Evolutionary conservation across 2,329 filamentous ascomycete species (phyloP).

Genomic region (Penicillium sp.): DNA sequence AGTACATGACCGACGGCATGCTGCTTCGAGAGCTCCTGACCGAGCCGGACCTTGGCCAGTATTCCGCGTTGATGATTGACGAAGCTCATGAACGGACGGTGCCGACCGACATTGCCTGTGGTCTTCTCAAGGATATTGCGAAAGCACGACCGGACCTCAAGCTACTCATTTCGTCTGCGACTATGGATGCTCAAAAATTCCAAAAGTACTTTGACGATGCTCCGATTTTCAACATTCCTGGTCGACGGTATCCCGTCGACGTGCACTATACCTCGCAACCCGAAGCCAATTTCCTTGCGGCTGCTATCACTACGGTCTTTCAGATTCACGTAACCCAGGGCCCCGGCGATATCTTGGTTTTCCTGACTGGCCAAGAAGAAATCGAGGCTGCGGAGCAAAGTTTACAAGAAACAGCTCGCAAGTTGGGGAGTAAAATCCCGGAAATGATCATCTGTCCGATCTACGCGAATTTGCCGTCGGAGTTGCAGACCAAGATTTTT

Average conservation of each 20-base stretch:
- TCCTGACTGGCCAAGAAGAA: constrained; percentile 92
- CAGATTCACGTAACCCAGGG: constrained; percentile 88
- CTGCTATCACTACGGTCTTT: constrained; percentile 87
- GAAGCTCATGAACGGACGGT: constrained; percentile 94
- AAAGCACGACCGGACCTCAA: constrained; percentile 78
- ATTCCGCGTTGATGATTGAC: constrained; percentile 90
- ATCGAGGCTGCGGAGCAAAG: constrained; percentile 84
- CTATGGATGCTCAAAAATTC: constrained; percentile 90
- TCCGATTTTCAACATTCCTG: constrained; percentile 91
- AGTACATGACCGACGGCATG: constrained; percentile 98
- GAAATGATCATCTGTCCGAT: constrained; percentile 90
- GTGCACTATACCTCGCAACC: constrained; percentile 86
- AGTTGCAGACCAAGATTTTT: constrained; percentile 89
- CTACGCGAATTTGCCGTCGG: constrained; percentile 86
- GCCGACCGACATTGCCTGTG: constrained; percentile 82
- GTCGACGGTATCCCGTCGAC: constrained; percentile 80
- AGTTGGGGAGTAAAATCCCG: constrained; percentile 74
- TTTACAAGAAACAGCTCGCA: constrained; percentile 76
- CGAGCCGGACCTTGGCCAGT: constrained; percentile 73
- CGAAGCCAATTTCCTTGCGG: constrained; percentile 87
- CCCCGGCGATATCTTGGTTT: constrained; percentile 84
- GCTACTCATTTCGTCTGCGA: constrained; percentile 86
- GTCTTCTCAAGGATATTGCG: constrained; percentile 81
- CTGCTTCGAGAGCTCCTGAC: constrained; percentile 83
- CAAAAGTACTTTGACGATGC: constrained; percentile 85